Conservation (phyloP, 805 yeast genomes). For the Zygoascus ofunaensis region DNA sequence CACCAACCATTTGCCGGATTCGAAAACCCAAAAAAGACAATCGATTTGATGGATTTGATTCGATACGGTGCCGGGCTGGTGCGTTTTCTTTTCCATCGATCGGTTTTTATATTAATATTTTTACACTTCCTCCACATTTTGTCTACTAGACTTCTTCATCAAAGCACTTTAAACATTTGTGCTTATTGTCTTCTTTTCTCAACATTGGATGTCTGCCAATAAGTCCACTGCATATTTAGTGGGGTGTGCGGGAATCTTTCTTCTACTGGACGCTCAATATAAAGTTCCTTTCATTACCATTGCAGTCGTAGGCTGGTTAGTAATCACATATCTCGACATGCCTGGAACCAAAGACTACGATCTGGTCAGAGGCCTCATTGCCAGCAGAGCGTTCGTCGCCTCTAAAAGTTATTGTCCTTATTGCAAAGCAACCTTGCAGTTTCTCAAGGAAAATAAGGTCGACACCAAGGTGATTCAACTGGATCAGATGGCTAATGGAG, state of each 20-base stretch:
- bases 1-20: too few relatives aligned
- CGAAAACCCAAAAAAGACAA: too few relatives aligned
- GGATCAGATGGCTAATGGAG: constrained; percentile 55
- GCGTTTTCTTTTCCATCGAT: too few relatives aligned
- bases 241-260: neutral
- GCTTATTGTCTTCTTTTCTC: too few relatives aligned
- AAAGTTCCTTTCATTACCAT: neutral
- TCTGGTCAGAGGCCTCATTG: constrained; percentile 38
- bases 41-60: too few relatives aligned
- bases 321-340: constrained; percentile 1
- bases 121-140: too few relatives aligned
- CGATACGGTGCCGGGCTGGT: too few relatives aligned
- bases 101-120: too few relatives aligned
- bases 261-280: neutral
- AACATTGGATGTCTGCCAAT: neutral
- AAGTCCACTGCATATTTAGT: neutral
- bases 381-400: constrained; percentile 68
- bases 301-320: constrained; percentile 2
- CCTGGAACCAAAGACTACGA: constrained; percentile 1
- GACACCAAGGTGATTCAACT: constrained; percentile 49
- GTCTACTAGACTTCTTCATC: too few relatives aligned
- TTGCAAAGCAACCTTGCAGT: constrained; percentile 39
- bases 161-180: too few relatives aligned
- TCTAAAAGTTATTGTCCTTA: constrained; percentile 60
- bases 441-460: constrained; percentile 31